Evolutionary conservation across 1,284 basidiomycete genomes (phyloP), one percentile per base, ranked within the genome.

Genomic region (Ganoderma leucocontextum): DNA sequence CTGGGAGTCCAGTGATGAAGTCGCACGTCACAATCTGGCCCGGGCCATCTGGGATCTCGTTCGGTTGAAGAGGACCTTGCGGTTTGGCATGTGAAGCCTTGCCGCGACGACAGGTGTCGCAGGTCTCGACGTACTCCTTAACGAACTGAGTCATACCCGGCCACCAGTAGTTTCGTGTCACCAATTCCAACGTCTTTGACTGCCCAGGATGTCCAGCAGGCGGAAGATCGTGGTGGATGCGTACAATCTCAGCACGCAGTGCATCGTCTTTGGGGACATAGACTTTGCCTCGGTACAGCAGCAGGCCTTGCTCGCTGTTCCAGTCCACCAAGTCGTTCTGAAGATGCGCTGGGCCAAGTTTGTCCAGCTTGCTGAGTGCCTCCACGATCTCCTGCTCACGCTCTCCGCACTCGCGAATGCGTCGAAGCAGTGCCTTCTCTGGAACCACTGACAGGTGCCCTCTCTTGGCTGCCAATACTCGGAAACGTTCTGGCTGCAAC

Each of bases 241-340:
- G 15, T 19, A 62, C 44, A 35, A 62, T 44, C 47, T 63, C n/a
- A 2, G 44, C 29, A 4, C 15, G 47, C 15, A 63, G 15, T 12
- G 22, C 44, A 22, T 15, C 29, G 25, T 63, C 47, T 1, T 53
- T 63, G 1, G 61, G 61, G 17, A 47, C 17, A n/a, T 47, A 47
- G 17, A 81, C 70, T 22, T 87, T 74, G 0, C 68, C 19, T 1
- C 81, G 83, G 85, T 86, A 87, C 44, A 41, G 35, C 1, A 57
- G 19, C 7, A 44, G n/a, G 17, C 38, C 42, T 39, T 64, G 55
- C 22, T n/a, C 13, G 8, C 42, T 58, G 9, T 55, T 53, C 8
- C 38, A 53, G 29, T 64, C 62, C 4, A 38, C 35, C 4, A 47
- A 22, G 25, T 41, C 19, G 2, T 15, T 17, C 10, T 64, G 52